Conservation (phyloP, 2,329 filamentous ascomycete genomes). For the Samsoniella hepiali region DNA sequence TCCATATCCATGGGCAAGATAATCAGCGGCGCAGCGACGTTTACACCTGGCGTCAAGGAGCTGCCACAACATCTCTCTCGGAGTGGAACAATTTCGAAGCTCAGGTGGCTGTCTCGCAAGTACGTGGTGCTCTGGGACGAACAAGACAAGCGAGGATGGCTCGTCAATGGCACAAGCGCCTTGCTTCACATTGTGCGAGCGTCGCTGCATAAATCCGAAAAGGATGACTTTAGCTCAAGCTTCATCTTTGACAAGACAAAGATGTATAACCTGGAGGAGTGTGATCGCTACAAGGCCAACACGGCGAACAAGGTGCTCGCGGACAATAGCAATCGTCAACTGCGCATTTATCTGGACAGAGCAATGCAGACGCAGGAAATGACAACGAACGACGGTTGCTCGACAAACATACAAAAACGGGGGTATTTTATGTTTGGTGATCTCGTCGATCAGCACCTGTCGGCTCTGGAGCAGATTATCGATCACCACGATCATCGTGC, state of each 20-base stretch:
- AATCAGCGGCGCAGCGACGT: not conserved
- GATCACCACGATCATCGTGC: constrained; percentile 24
- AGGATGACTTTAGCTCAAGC: no score
- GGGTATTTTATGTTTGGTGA: constrained; percentile 18
- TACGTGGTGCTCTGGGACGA: constrained; percentile 28
- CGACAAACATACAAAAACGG: not conserved
- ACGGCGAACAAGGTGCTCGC: no score
- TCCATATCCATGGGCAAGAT: not conserved
- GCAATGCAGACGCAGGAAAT: no score
- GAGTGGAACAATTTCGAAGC: constrained; percentile 17
- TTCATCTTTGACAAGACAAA: no score
- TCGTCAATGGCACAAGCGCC: constrained; percentile 27
- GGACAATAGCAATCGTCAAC: no score
- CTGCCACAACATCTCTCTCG: not conserved
- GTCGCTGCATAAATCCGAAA: constrained; percentile 16
- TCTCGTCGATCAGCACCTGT: constrained; percentile 24
- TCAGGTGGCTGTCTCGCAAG: constrained; percentile 22
- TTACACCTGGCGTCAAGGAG: not conserved
- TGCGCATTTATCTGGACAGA: no score
- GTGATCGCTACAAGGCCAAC: no score
- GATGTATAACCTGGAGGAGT: no score
- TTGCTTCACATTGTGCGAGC: constrained; percentile 25
- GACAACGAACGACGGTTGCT: no score
- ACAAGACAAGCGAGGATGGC: constrained; percentile 27
- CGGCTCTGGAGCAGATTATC: constrained; percentile 26